Percentiles rank a stretch among this genome's conserved stretches.
phyloP scores from a whole-genome alignment of 2,329 filamentous ascomycete species.

The Diplodia intermedia region DNA sequence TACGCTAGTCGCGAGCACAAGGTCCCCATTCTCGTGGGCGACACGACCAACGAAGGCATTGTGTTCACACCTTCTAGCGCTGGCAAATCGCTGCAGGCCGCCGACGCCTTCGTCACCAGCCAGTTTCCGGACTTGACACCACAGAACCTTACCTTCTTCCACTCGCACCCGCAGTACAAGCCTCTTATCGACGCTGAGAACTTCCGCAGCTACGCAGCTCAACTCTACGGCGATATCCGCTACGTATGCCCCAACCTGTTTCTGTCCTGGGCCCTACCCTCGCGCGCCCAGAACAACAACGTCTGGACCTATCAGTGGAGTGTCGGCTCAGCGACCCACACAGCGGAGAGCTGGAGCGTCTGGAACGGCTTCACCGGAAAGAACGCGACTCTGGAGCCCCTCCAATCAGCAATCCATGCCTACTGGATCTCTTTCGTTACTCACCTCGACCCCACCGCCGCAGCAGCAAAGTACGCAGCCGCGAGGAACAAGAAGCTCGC shows the following conservation, averaged over 20 bases:
- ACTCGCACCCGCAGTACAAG: conserved; percentile 42
- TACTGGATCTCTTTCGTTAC: conserved; percentile 55
- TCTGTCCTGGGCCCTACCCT: conserved; percentile 40
- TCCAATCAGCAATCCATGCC: conserved; percentile 41
- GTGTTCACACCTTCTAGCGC: conserved; percentile 48
- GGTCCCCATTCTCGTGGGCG: conserved; percentile 53
- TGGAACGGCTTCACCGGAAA: conserved; percentile 46
- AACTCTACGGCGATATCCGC: conserved; percentile 57
- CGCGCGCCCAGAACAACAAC: conserved; percentile 39
- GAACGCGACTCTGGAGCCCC: conserved; percentile 32
- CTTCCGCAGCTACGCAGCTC: conserved; percentile 47
- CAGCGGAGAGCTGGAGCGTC: conserved; percentile 48
- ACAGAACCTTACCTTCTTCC: conserved; percentile 41
- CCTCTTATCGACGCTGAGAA: conserved; percentile 35
- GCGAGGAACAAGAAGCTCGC: neutral
- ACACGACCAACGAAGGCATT: conserved; percentile 55
- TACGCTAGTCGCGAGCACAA: conserved; percentile 48
- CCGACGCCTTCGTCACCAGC: conserved; percentile 48
- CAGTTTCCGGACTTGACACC: conserved; percentile 48
- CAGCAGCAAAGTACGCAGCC: neutral
- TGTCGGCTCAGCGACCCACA: conserved; percentile 49
- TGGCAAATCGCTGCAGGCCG: conserved; percentile 38
- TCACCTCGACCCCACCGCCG: conserved; percentile 14
- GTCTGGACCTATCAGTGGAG: conserved; percentile 60
- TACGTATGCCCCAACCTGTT: conserved; percentile 57